A percentile compares a stretch with the other conserved stretches of the same genome.
phyloP scores from a whole-genome alignment of 1,284 basidiomycete genomes.

The Tylopilus sp. region DNA sequence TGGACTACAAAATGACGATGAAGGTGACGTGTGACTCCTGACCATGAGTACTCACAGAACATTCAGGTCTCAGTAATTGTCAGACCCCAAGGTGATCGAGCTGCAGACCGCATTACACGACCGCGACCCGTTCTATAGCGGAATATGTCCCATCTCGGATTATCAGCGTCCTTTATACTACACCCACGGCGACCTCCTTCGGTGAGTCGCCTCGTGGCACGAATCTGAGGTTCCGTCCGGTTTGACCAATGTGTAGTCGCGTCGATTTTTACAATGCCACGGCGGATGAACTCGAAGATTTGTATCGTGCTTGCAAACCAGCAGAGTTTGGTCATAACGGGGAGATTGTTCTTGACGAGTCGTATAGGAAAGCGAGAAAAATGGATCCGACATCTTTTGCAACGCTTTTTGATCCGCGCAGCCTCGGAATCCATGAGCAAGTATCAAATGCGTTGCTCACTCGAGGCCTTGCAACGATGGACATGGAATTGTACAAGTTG shows the following conservation, averaged over 20 bases:
- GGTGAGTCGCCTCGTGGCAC: too few relatives aligned
- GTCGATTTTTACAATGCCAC: slow-evolving; percentile 4
- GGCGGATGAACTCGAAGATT: neutral
- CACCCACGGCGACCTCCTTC: neutral
- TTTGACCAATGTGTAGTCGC: neutral
- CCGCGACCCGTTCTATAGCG: slow-evolving; percentile 1
- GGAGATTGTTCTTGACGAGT: slow-evolving; percentile 5
- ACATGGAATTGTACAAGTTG: slow-evolving; percentile 39
- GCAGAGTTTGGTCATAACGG: slow-evolving; percentile 13
- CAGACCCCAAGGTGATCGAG: neutral
- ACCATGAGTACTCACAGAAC: too few relatives aligned
- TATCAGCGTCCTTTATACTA: slow-evolving; percentile 11
- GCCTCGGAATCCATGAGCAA: slow-evolving; percentile 13
- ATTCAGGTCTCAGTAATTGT: too few relatives aligned
- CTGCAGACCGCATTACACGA: neutral
- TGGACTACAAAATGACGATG: too few relatives aligned
- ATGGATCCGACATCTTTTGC: slow-evolving; percentile 31
- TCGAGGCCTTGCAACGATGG: slow-evolving; percentile 37
- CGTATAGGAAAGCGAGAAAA: slow-evolving; percentile 38
- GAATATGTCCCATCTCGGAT: slow-evolving; percentile 5
- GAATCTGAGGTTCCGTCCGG: too few relatives aligned
- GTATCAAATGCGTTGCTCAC: slow-evolving; percentile 31
- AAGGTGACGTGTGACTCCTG: too few relatives aligned
- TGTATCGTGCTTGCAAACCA: slow-evolving; percentile 15
- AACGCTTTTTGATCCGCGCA: slow-evolving; percentile 27